Evolutionary conservation across 164 flowering plant species (phyloP).

Genomic region (Berberis vulgaris): DNA sequence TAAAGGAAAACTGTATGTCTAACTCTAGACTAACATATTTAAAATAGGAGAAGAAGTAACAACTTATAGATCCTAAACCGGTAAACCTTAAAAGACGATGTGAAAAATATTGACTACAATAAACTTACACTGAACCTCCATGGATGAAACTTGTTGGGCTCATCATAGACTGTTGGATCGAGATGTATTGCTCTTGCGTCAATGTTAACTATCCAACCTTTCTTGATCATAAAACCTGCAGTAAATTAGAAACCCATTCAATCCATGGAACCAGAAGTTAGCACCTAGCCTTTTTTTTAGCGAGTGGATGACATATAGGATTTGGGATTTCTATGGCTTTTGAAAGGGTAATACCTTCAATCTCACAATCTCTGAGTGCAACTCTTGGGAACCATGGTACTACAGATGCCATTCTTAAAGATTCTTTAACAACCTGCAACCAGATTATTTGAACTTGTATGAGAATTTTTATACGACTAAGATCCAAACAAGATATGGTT

Average conservation of each 20-base stretch:
- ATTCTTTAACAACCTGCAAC: slow-evolving; percentile 54
- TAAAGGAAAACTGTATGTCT: too few species aligned
- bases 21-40: too few species aligned
- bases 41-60: too few species aligned
- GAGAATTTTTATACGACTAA: too few species aligned
- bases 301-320: neutral
- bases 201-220: slow-evolving; percentile 56
- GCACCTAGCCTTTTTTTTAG: neutral
- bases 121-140: slow-evolving; percentile 46
- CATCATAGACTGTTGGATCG: slow-evolving; percentile 36
- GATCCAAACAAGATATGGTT: too few species aligned
- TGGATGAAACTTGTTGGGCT: slow-evolving; percentile 47
- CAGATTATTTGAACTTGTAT: too few species aligned
- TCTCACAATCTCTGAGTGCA: slow-evolving; percentile 43
- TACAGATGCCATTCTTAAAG: slow-evolving; percentile 53
- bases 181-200: slow-evolving; percentile 51
- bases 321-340: neutral
- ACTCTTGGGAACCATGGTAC: slow-evolving; percentile 67
- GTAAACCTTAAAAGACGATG: neutral
- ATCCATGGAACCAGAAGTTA: neutral
- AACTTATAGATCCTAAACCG: too few species aligned
- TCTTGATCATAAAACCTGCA: slow-evolving; percentile 42
- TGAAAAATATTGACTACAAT: neutral
- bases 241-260: neutral
- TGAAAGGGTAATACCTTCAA: slow-evolving; percentile 34